Conservation (phyloP, 352 stramenopile genomes). For the Globisporangium nunn region DNA sequence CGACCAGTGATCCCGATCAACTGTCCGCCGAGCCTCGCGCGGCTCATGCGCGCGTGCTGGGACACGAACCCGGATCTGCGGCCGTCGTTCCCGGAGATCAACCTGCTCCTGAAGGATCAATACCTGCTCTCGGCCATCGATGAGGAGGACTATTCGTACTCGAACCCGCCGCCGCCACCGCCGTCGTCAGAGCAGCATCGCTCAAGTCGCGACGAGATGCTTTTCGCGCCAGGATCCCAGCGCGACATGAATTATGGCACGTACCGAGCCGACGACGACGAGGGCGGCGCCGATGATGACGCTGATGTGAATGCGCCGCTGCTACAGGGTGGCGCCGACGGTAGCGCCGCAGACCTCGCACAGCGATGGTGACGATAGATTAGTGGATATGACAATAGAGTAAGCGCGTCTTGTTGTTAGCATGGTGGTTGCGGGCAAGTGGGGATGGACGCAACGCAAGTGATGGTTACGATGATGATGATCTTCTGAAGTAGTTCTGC, state of each 20-base stretch:
- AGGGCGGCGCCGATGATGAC: constrained; percentile 1
- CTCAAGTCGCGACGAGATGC: constrained; percentile 29
- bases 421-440: too few relatives aligned
- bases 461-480: too few relatives aligned
- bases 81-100: constrained; percentile 77
- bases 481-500: too few relatives aligned
- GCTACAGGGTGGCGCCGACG: constrained; percentile 12
- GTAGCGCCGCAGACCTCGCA: constrained; percentile 15
- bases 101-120: constrained; percentile 68
- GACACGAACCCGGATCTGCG: constrained; percentile 62
- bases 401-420: constrained; percentile 7
- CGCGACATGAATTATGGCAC: constrained; percentile 18
- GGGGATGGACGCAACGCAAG: too few relatives aligned
- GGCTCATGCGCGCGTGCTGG: constrained; percentile 82
- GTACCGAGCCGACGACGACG: constrained; percentile 16
- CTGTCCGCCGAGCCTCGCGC: constrained; percentile 63
- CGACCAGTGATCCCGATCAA: constrained; percentile 79
- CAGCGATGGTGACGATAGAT: constrained; percentile 11
- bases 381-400: constrained; percentile 16
- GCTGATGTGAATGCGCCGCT: constrained; percentile 3
- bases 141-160: constrained; percentile 54
- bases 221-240: constrained; percentile 12
- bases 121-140: constrained; percentile 51
- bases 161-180: constrained; percentile 17
- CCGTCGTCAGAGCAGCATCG: constrained; percentile 24